A percentile compares a stretch with the other conserved stretches of the same genome.
These are phyloP conservation scores for Pseudovirgaria hyperparasitica DNA, from an alignment of 2,329 filamentous ascomycete species.

Conservation along the genomic window DNA sequence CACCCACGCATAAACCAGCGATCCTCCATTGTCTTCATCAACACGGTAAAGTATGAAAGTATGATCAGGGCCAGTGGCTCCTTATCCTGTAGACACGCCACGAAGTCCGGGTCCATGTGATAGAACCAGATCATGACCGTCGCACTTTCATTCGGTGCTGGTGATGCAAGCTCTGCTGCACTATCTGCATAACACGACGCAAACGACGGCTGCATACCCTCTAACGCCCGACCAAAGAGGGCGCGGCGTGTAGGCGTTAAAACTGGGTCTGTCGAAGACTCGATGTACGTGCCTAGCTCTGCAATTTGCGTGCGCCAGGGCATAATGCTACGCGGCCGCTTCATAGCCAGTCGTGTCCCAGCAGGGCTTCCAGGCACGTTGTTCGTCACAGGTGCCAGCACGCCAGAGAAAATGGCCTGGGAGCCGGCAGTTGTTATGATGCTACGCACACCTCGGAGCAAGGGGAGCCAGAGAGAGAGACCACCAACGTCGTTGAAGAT, in stretches of 20 bases:
- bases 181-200: neutral
- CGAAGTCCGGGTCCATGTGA: constrained; percentile 1
- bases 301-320: too few species aligned
- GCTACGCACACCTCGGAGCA: neutral
- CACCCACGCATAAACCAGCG: too few species aligned
- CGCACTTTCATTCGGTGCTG: neutral
- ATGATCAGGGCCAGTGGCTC: constrained; percentile 4
- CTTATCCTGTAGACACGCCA: constrained; percentile 3
- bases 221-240: neutral
- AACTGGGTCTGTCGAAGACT: constrained; percentile 1
- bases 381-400: neutral
- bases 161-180: neutral
- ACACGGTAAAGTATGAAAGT: constrained; percentile 1
- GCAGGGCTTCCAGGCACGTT: neutral
- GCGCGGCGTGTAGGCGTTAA: neutral
- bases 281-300: too few species aligned
- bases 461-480: neutral
- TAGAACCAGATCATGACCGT: constrained; percentile 3
- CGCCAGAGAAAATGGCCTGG: constrained; percentile 1
- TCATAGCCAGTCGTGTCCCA: neutral
- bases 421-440: constrained; percentile 1
- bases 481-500: neutral
- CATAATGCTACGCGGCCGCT: neutral
- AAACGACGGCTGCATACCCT: constrained; percentile 1
- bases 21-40: too few species aligned